Evolutionary conservation across 306 rosid species (phyloP).

Genomic region (Herpetospermum pedunculosum): DNA sequence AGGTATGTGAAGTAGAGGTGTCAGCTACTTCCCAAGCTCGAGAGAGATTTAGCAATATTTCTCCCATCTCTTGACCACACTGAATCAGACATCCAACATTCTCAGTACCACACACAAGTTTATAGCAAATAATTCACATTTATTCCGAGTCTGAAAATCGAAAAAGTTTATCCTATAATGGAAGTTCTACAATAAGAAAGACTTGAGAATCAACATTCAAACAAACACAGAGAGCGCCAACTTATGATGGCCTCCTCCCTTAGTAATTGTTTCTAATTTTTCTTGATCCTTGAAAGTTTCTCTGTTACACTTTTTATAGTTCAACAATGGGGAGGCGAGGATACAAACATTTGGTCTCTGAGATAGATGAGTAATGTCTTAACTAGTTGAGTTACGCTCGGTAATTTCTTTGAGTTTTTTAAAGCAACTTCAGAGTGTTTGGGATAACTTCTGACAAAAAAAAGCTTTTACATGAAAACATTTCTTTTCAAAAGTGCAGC

Average conservation of each 20-base stretch:
- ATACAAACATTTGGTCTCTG: background rate
- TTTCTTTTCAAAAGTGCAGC: background rate
- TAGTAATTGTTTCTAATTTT: background rate
- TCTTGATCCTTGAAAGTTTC: background rate
- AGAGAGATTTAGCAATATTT: conserved; percentile 65
- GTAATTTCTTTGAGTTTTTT: background rate
- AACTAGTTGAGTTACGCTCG: background rate
- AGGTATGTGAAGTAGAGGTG: conserved; percentile 51
- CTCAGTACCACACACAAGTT: background rate
- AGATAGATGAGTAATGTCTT: background rate
- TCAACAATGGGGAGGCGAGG: background rate
- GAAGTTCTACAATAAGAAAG: background rate
- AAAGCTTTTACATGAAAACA: background rate
- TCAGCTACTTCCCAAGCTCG: conserved; percentile 88
- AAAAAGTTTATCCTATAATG: background rate
- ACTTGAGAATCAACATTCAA: background rate
- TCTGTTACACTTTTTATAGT: background rate
- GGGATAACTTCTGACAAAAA: background rate
- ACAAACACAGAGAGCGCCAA: background rate
- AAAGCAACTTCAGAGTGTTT: background rate
- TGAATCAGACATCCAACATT: conserved; percentile 19
- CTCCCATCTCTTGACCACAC: conserved; percentile 89
- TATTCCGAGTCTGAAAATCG: background rate
- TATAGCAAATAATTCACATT: background rate
- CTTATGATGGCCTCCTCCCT: background rate